These are phyloP conservation scores for Quercus rubra DNA, from an alignment of 306 rosid genomes.

Conservation along the genomic window DNA sequence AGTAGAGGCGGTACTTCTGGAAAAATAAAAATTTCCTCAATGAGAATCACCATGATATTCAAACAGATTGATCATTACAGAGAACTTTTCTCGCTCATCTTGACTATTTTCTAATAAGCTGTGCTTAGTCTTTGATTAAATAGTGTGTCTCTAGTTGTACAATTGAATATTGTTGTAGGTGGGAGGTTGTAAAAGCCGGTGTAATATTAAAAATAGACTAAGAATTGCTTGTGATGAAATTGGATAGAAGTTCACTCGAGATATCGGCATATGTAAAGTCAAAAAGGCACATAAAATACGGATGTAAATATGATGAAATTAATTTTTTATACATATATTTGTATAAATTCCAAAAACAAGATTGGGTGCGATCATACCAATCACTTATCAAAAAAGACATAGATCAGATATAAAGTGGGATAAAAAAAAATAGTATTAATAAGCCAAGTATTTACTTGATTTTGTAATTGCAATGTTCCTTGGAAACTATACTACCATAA, in stretches of 20 bases:
- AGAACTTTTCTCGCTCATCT: not conserved
- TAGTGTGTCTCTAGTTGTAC: not conserved
- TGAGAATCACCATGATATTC: constrained; percentile 17
- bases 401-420: not conserved
- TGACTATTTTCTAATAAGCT: not conserved
- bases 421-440: not conserved
- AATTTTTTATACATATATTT: not conserved
- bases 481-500: not conserved
- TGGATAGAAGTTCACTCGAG: not conserved
- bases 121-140: not conserved
- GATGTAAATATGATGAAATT: not conserved
- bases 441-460: not conserved
- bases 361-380: too few species aligned
- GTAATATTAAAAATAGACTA: not conserved
- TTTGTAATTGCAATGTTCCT: not conserved
- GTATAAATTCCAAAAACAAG: not conserved
- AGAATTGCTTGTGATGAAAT: not conserved
- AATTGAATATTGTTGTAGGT: not conserved
- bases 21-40: constrained; percentile 13
- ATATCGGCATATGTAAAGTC: not conserved
- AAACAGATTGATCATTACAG: constrained; percentile 11
- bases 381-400: too few species aligned
- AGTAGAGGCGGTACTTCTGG: constrained; percentile 96
- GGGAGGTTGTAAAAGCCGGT: not conserved
- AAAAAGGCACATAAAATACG: too few species aligned